Evolutionary conservation across 495 filamentous ascomycete genomes (phyloP), one percentile per base, ranked within the genome.

Genomic region (Staphylotrichum longicolle): DNA sequence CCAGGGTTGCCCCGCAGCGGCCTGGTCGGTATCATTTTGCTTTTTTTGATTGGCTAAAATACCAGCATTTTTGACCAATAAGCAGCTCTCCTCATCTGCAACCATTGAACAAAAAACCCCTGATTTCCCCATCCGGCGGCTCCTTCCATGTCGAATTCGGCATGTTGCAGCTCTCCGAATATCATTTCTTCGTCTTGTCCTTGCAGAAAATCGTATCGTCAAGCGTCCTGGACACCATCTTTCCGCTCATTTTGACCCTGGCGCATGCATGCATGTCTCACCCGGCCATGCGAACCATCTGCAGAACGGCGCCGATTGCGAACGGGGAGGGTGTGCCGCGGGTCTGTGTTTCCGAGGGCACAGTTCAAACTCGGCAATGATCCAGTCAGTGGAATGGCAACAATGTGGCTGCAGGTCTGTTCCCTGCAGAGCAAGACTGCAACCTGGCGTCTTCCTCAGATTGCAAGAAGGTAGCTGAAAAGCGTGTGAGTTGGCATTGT

Each of bases 11-110:
- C 65, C 53, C 62, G 55, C 62, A 55, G 34, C 54, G 7, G 33
- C 37, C 50, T 32, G 35, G 20, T 42, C 33, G 20, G 8, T 32
- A 32, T 20, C 11, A 44, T 14, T 51, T n/a, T 61, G 53, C 41
- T 63, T 68, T 67, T 60, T 67, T 51, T 69, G 54, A 72, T 72
- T 72, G 62, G 70, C 33, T 58, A 12, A 61, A 51, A 53, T 60
- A 40, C 46, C 41, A 54, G 8, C 20, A 66, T 72, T 67, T 69
- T 12, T 34, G 33, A 12, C 70, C 62, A 72, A 70, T 66, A 49
- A 62, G 0, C 14, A 20, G 34, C 39, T 12, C 7, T 48, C 12
- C 11, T 32, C 39, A 7, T 9, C 7, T 55, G 34, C 49, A 27
- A 27, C 15, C 30, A 40, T 20, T 33, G 12, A 39, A 7, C 37